Conservation (phyloP, 2,329 filamentous ascomycete species). For the Sclerotinia nivalis region DNA sequence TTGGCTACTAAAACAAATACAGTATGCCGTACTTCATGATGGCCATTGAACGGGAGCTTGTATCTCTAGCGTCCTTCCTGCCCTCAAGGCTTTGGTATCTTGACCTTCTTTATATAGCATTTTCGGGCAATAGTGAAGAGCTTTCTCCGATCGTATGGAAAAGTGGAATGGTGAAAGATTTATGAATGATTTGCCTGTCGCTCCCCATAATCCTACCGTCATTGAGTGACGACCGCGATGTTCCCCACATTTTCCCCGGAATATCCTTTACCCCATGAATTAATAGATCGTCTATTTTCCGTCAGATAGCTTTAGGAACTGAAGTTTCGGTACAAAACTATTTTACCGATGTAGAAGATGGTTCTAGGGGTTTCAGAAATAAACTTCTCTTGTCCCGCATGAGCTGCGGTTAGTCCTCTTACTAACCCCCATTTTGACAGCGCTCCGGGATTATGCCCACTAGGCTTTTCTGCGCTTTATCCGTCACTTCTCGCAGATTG, state of each 20-base stretch:
- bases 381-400: not conserved
- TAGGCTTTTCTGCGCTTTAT: not conserved
- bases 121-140: not conserved
- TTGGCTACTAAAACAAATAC: not conserved
- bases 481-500: not conserved
- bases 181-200: not conserved
- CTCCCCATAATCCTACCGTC: not conserved
- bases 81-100: not conserved
- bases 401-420: not conserved
- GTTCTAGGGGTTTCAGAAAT: not conserved
- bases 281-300: not conserved
- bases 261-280: not conserved
- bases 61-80: not conserved
- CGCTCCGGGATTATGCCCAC: not conserved
- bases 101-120: not conserved
- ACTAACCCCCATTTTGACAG: not conserved
- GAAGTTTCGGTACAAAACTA: not conserved
- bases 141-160: not conserved
- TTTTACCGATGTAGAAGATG: not conserved
- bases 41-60: not conserved
- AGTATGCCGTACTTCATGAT: constrained; percentile 8
- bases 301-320: not conserved
- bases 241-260: not conserved
- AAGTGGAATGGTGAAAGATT: not conserved
- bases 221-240: not conserved